Conservation (phyloP, 2,329 filamentous ascomycete genomes). For the Ophiostoma triangulosporum region DNA sequence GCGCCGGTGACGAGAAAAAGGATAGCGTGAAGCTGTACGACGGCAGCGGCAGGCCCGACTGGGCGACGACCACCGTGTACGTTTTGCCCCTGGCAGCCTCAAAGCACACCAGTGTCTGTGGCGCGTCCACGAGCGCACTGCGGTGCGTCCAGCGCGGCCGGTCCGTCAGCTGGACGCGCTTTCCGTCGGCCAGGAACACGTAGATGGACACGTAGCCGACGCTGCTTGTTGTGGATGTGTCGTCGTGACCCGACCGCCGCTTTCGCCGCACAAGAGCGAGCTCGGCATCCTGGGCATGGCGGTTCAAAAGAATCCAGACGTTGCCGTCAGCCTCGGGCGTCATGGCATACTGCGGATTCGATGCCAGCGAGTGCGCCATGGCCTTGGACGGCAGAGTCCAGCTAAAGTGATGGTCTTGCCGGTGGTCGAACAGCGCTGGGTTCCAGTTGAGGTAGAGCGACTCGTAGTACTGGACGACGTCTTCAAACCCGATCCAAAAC, state of each 20-base stretch:
- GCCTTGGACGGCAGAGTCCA: conserved; percentile 50
- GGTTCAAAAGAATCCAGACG: conserved; percentile 74
- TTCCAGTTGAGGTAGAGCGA: conserved; percentile 98
- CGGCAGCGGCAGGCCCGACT: conserved; percentile 61
- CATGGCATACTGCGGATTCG: conserved; percentile 62
- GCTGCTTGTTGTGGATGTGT: conserved; percentile 9
- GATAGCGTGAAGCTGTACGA: conserved; percentile 79
- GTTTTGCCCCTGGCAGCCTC: conserved; percentile 32
- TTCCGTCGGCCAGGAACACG: conserved; percentile 55
- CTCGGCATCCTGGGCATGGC: conserved; percentile 67
- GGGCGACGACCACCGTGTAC: conserved; percentile 44
- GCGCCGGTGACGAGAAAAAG: conserved; percentile 65
- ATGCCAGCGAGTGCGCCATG: conserved; percentile 41
- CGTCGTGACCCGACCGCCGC: conserved; percentile 10
- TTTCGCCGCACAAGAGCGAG: conserved; percentile 36
- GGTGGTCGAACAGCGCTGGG: conserved; percentile 62
- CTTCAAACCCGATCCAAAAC: conserved; percentile 86
- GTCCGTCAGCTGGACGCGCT: conserved; percentile 61
- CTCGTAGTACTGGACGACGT: conserved; percentile 83
- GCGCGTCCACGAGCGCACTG: conserved; percentile 84
- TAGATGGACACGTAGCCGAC: conserved; percentile 77
- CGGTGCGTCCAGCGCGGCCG: conserved; percentile 42
- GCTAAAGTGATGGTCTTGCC: conserved; percentile 80
- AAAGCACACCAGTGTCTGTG: conserved; percentile 74
- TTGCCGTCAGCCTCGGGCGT: conserved; percentile 42